phyloP scores from a whole-genome alignment of 1,284 basidiomycete species.

The Earliella scabrosa region DNA sequence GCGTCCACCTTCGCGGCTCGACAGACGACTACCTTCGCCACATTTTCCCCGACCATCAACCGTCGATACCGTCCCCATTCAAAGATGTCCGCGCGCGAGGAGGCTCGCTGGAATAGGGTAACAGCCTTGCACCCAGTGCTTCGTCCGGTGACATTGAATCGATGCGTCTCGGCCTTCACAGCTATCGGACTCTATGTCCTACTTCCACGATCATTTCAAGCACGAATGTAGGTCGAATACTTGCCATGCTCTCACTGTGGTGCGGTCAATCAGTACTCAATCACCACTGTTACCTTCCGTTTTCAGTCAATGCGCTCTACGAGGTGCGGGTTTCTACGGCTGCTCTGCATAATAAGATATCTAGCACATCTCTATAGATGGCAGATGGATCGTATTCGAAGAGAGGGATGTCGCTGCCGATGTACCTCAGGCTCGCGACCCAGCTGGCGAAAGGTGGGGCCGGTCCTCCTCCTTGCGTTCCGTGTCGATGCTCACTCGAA shows the following conservation, averaged over 20 bases:
- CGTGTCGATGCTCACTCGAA: not conserved
- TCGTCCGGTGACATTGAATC: not conserved
- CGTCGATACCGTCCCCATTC: not conserved
- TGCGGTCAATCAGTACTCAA: no score
- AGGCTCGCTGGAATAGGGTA: conserved; percentile 22
- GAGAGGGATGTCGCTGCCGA: conserved; percentile 32
- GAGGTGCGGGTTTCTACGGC: no score
- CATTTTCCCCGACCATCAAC: not conserved
- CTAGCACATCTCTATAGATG: conserved; percentile 20
- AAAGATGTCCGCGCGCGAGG: conserved; percentile 12
- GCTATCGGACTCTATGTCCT: conserved; percentile 31
- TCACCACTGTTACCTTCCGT: no score
- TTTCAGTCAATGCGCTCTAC: conserved; percentile 31
- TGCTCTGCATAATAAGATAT: no score
- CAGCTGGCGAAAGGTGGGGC: conserved; percentile 25
- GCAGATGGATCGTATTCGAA: conserved; percentile 36
- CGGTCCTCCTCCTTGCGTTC: not conserved
- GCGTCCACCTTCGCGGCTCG: not conserved
- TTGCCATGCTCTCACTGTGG: no score
- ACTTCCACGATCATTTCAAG: conserved; percentile 37
- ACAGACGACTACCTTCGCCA: not conserved
- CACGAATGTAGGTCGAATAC: conserved; percentile 34
- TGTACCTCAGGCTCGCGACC: conserved; percentile 30
- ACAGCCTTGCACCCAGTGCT: no score
- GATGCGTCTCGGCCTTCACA: conserved; percentile 6